phyloP scores from a whole-genome alignment of 2,329 filamentous ascomycete genomes.

The Setomelanomma holmii region DNA sequence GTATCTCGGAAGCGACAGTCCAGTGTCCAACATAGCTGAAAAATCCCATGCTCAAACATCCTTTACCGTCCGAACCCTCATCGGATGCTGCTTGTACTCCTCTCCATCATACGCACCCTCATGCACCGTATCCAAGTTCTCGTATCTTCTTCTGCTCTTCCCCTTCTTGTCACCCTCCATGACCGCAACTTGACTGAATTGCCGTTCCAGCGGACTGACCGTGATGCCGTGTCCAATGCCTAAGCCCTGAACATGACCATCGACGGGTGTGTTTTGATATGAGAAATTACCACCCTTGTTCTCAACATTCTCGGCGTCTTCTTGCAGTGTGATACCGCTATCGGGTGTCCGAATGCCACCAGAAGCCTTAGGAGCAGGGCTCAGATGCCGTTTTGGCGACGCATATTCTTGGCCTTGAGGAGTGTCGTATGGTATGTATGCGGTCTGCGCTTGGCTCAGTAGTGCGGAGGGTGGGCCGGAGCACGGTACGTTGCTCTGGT shows the following conservation, averaged over 20 bases:
- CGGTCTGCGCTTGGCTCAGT: conserved; percentile 7
- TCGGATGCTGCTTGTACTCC: conserved; percentile 3
- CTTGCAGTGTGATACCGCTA: conserved; percentile 4
- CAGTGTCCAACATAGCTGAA: not conserved
- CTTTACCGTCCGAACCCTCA: conserved; percentile 4
- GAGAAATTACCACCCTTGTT: conserved; percentile 3
- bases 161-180: not conserved
- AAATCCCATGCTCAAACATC: conserved; percentile 1
- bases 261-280: conserved; percentile 11
- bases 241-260: not conserved
- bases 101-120: conserved; percentile 6
- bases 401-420: conserved; percentile 1
- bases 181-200: not conserved
- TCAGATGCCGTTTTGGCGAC: not conserved
- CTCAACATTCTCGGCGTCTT: not conserved
- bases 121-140: conserved; percentile 2
- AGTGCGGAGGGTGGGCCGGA: conserved; percentile 1
- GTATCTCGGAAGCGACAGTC: not conserved
- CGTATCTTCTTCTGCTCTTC: not conserved
- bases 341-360: not conserved
- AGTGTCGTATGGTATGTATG: conserved; percentile 11
- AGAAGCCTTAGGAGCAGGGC: not conserved
- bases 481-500: conserved; percentile 4
- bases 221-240: not conserved
- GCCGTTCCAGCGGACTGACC: not conserved